These are phyloP conservation scores for Acanthamoeba divionensis DNA, from an alignment of 208 protist species.

Conservation along the genomic window DNA sequence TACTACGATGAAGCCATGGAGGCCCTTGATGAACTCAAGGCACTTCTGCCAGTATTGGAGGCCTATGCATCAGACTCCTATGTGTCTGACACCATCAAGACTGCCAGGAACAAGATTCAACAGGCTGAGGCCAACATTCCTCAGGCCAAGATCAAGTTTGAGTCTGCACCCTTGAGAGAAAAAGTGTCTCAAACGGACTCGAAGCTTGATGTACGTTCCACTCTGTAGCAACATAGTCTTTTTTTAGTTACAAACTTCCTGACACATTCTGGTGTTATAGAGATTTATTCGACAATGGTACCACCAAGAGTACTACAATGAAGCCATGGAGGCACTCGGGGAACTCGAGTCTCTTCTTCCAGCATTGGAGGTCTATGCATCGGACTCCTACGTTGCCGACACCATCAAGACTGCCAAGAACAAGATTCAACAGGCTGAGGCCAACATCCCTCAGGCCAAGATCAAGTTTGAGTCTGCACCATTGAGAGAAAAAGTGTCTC, in stretches of 20 bases:
- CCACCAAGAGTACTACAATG: not conserved
- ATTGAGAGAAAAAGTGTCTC: not conserved
- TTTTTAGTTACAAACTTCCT: not conserved
- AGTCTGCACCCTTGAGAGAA: not conserved
- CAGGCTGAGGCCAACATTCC: conserved; percentile 1
- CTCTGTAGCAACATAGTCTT: not conserved
- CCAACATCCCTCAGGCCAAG: conserved; percentile 48
- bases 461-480: conserved; percentile 8
- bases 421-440: conserved; percentile 35
- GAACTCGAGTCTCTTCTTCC: not conserved
- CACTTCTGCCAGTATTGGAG: not conserved
- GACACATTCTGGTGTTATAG: not conserved
- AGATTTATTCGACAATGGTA: not conserved
- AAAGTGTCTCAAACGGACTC: not conserved
- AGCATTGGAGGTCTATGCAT: not conserved
- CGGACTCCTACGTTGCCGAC: not conserved
- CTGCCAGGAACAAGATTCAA: not conserved
- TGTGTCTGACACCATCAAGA: not conserved
- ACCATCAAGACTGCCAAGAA: not conserved
- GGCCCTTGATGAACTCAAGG: not conserved
- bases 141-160: conserved; percentile 7
- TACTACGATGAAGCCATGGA: not conserved
- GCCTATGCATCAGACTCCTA: not conserved
- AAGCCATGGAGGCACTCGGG: not conserved
- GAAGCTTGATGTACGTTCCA: not conserved